These are phyloP conservation scores for Saposhnikovia divaricata DNA, from an alignment of 129 eudicot species.

Conservation along the genomic window DNA sequence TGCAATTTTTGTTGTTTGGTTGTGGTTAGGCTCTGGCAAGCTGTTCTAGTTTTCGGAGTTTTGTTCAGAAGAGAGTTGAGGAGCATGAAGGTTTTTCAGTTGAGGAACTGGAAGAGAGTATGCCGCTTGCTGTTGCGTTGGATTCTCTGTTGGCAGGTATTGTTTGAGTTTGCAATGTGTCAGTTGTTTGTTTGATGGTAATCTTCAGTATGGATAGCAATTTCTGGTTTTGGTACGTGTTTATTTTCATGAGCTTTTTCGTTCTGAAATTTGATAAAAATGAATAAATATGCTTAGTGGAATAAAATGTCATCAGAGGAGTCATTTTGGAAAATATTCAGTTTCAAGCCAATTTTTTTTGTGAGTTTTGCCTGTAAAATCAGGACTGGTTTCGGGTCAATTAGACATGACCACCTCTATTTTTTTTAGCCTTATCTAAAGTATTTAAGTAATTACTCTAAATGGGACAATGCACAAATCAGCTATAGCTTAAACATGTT, in stretches of 20 bases:
- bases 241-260: no score
- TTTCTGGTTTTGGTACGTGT: not conserved
- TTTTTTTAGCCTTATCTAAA: no score
- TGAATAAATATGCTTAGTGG: not conserved
- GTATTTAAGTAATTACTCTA: not conserved
- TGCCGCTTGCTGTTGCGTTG: conserved; percentile 62
- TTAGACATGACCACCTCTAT: no score
- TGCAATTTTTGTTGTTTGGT: conserved; percentile 13
- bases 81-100: conserved; percentile 34
- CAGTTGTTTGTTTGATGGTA: not conserved
- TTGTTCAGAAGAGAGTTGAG: conserved; percentile 40
- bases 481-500: not conserved
- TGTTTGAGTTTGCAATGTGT: not conserved
- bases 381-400: no score
- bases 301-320: not conserved
- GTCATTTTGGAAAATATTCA: not conserved
- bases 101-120: conserved; percentile 35
- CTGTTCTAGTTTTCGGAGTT: conserved; percentile 54
- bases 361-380: no score
- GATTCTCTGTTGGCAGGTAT: conserved; percentile 61
- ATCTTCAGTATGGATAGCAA: no score
- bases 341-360: not conserved
- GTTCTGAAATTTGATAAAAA: not conserved
- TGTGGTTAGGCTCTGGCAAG: conserved; percentile 70
- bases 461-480: not conserved